Evolutionary conservation across 2,329 filamentous ascomycete species (phyloP), one percentile per base, ranked within the genome.

Genomic region (Ascomycota sp.): DNA sequence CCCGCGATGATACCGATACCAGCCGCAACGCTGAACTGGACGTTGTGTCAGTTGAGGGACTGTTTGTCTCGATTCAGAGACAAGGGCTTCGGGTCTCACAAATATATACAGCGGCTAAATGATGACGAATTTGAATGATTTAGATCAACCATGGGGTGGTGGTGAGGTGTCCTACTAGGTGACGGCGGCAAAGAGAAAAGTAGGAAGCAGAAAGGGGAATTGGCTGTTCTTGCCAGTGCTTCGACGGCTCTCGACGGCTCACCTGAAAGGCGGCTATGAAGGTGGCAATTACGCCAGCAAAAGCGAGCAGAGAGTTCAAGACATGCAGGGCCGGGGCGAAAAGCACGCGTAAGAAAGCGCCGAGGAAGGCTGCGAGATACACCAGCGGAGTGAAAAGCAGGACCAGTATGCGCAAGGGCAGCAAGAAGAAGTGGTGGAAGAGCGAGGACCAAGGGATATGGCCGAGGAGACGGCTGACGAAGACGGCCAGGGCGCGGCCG

Each of bases 1-100:
- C 77, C 79, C 25, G 72, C 57, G 9, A 68, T 33, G 34, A 73
- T 54, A n/a, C 80, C 80, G 34, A 81, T 60, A 12, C 78, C 51
- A 26, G 68, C 62, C 7, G 78, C 80, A 21, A 72, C 64, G 33
- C 71, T 72, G 32, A 83, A 59, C 58, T 62, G 36, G 4, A 25
- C 35, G 3, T 25, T 30, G 7, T 32, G 31, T 21, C 16, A 21
- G 16, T 21, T 21, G 16, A 21, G 16, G 5, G 16, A 21, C 16
- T 21, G 5, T 21, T 21, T 5, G 16, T 21, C 16, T 21, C 16
- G 16, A 3, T 21, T 21, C 16, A 21, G 16, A 21, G 16, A 21
- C 16, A 21, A 5, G 16, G 16, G n/a, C n/a, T n/a, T 21, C 7
- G 32, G 28, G 12, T 16, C 56, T 38, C 45, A 61, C 58, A 43